phyloP scores from a whole-genome alignment of 1,284 basidiomycete genomes.

The Rhodotorula sp. region DNA sequence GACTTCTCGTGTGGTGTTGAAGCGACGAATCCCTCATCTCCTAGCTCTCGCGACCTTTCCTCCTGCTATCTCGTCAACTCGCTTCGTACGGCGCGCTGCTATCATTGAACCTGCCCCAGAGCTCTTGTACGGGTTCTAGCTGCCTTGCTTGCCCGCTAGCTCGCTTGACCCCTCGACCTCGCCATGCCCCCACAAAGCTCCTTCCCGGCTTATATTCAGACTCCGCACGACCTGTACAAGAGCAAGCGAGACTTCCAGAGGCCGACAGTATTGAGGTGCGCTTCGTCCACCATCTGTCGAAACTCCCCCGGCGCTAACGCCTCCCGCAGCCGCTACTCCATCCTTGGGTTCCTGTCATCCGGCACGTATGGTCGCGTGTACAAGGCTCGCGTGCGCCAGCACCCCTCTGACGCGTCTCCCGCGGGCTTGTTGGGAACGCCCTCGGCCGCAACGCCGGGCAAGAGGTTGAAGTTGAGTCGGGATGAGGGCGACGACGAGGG shows the following conservation, averaged over 20 bases:
- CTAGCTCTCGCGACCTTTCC: background rate
- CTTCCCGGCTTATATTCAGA: background rate
- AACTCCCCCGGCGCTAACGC: too few relatives aligned
- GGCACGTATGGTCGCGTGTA: slow-evolving; percentile 98
- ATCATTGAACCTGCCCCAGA: too few relatives aligned
- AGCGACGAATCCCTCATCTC: background rate
- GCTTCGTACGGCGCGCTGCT: too few relatives aligned
- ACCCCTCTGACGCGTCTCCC: slow-evolving; percentile 27
- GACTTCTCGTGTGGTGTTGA: too few relatives aligned
- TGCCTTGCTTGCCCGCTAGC: background rate
- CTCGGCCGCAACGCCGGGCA: slow-evolving; percentile 31
- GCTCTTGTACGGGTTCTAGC: too few relatives aligned
- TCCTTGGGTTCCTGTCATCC: slow-evolving; percentile 95
- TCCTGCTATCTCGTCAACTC: background rate
- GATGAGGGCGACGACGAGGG: slow-evolving; percentile 60
- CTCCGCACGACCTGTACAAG: slow-evolving; percentile 31
- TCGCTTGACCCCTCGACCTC: background rate
- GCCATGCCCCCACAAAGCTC: slow-evolving; percentile 4
- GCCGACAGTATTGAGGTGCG: slow-evolving; percentile 36
- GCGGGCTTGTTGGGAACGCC: slow-evolving; percentile 39
- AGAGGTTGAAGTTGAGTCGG: slow-evolving; percentile 49
- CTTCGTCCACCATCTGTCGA: too few relatives aligned
- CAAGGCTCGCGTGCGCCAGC: slow-evolving; percentile 67
- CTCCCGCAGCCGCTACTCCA: slow-evolving; percentile 59
- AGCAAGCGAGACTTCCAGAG: slow-evolving; percentile 39